phyloP scores from a whole-genome alignment of 352 stramenopile species.

The Phytophthora quininea region DNA sequence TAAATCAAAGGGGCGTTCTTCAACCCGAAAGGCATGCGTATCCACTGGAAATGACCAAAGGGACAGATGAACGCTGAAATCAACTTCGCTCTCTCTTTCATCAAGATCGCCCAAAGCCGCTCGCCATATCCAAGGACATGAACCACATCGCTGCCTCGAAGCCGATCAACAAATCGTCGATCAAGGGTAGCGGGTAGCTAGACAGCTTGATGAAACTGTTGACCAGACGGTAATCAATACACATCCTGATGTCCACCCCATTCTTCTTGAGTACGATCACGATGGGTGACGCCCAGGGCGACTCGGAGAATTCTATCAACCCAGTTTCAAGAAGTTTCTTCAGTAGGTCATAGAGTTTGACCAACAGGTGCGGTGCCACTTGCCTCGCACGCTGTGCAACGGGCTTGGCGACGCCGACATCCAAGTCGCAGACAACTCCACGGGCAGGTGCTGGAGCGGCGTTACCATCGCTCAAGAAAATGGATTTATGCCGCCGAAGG shows the following conservation, averaged over 20 bases:
- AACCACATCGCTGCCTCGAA: neutral
- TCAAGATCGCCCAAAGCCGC: neutral
- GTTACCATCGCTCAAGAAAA: too few species aligned
- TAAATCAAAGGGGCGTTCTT: constrained; percentile 7
- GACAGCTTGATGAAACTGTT: constrained; percentile 6
- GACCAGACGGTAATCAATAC: constrained; percentile 7
- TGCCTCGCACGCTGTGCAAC: neutral
- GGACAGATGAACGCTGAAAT: constrained; percentile 28
- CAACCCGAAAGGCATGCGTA: constrained; percentile 10
- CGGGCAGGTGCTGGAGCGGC: too few species aligned
- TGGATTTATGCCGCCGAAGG: too few species aligned
- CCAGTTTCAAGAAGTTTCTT: constrained; percentile 1
- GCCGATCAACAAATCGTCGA: constrained; percentile 9
- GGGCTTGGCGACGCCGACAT: too few species aligned
- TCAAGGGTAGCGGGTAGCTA: constrained; percentile 6
- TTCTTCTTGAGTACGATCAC: neutral
- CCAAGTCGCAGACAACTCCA: too few species aligned
- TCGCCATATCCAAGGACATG: neutral
- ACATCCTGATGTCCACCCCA: constrained; percentile 7
- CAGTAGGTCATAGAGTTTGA: neutral
- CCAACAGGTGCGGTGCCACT: neutral
- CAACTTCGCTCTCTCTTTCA: neutral
- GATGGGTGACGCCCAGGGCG: too few species aligned
- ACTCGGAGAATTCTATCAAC: neutral
- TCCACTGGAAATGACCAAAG: constrained; percentile 26